Evolutionary conservation across 306 rosid species (phyloP).

Genomic region (Vachellia collinsii): DNA sequence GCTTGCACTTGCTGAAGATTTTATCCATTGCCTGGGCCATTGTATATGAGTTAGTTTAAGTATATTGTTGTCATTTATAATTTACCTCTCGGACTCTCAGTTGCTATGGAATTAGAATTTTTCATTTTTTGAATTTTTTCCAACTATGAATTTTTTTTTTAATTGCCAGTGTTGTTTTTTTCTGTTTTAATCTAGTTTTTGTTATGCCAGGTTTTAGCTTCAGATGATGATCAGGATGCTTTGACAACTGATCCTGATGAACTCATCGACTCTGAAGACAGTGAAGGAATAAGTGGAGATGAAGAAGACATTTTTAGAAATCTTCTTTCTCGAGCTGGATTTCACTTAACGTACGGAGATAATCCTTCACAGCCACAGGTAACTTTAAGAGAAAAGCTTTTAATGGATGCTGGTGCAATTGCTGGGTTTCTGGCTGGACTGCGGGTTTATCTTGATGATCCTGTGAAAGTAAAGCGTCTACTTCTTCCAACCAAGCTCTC

Average conservation of each 20-base stretch:
- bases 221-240: slow-evolving; percentile 98
- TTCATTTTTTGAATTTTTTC: slow-evolving; percentile 36
- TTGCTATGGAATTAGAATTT: slow-evolving; percentile 24
- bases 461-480: slow-evolving; percentile 95
- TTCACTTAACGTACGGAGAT: slow-evolving; percentile 96
- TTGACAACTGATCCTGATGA: slow-evolving; percentile 99
- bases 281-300: slow-evolving; percentile 96
- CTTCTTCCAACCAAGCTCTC: slow-evolving; percentile 97
- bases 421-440: slow-evolving; percentile 99
- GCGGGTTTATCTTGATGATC: slow-evolving; percentile 99
- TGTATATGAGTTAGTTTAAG: background rate
- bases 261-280: slow-evolving; percentile 90
- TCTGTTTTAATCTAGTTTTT: slow-evolving; percentile 39
- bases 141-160: slow-evolving; percentile 3
- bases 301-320: slow-evolving; percentile 97
- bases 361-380: slow-evolving; percentile 97
- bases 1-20: slow-evolving; percentile 37
- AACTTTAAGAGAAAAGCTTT: slow-evolving; percentile 89
- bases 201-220: slow-evolving; percentile 80
- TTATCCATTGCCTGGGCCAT: slow-evolving; percentile 28
- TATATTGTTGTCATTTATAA: background rate
- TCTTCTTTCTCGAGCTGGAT: slow-evolving; percentile 97
- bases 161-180: slow-evolving; percentile 22
- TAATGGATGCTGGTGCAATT: slow-evolving; percentile 99
- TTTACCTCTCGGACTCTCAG: slow-evolving; percentile 25